Percentiles rank a stretch among this genome's conserved stretches.
phyloP scores from a whole-genome alignment of 2,329 filamentous ascomycete genomes.

The Geosmithia morbida region DNA sequence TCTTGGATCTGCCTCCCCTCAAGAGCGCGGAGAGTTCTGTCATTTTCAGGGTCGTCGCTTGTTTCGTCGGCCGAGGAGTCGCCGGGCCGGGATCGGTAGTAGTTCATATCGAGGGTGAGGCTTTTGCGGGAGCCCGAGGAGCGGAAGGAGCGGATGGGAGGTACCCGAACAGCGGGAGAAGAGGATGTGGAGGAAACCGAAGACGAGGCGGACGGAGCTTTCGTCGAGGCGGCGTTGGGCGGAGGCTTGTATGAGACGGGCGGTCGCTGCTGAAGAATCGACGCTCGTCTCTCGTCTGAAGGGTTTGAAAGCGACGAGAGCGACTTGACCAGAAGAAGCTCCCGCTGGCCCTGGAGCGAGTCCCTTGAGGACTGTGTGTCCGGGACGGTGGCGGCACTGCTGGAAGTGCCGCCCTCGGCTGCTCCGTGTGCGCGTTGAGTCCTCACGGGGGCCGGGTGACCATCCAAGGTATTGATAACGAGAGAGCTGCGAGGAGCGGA shows the following conservation, averaged over 20 bases:
- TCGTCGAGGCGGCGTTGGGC: constrained; percentile 10
- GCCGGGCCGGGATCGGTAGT: constrained; percentile 25
- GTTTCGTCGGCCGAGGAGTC: constrained; percentile 24
- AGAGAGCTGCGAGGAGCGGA: constrained; percentile 21
- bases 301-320: constrained; percentile 17
- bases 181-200: background rate
- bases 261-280: constrained; percentile 19
- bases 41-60: constrained; percentile 25
- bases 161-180: constrained; percentile 21
- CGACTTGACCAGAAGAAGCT: constrained; percentile 30
- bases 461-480: constrained; percentile 15
- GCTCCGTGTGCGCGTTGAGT: constrained; percentile 16
- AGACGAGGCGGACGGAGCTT: background rate
- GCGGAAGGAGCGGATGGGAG: constrained; percentile 40
- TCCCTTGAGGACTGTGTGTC: constrained; percentile 3
- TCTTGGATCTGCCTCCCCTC: constrained; percentile 23
- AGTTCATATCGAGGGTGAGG: constrained; percentile 34
- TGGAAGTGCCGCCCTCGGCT: constrained; percentile 6
- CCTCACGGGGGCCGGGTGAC: constrained; percentile 15
- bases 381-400: background rate
- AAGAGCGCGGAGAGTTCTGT: constrained; percentile 34
- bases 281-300: constrained; percentile 27
- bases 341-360: constrained; percentile 25
- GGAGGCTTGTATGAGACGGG: constrained; percentile 36
- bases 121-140: constrained; percentile 43